Evolutionary conservation across 768 basidiomycete genomes (phyloP), one percentile per base, ranked within the genome.

Genomic region (Leccinellum albellum): DNA sequence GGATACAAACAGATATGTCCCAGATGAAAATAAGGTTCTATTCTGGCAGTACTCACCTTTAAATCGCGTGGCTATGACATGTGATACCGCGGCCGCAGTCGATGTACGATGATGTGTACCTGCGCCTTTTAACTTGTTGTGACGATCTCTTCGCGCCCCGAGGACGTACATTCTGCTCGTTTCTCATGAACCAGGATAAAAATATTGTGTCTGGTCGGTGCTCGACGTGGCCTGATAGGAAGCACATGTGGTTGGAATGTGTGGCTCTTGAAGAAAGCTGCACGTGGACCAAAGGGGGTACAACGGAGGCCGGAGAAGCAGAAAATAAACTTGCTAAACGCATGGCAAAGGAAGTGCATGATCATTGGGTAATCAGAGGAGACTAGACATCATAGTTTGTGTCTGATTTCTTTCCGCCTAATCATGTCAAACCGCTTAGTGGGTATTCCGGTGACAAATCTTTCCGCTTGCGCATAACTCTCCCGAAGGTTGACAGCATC

Each of bases 401-500:
- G 86, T 60, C 73, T 84, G 61, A 87, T 81, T 70, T 88, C 84
- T 64, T 82, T 87, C 49, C 66, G 77, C 20, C 84, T 79, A 54
- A 89, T 79, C 67, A 76, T 79, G 23, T 61, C 70, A 61, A 89
- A 90, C 47, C 80, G 79, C 58, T 70, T 67, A 1, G 56, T 35
- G 10, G 88, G 88, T 40, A 83, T 70, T 1, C 86, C 87, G 54
- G 80, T 86, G 5, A 78, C 80, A 64, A 88, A 81, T 50, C 81
- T 77, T 48, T 80, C 82, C 3, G 86, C 86, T 72, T 89, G 87
- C 12, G 82, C 85, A 65, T 87, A 87, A 53, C 83, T 85, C 70
- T 89, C 87, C 47, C 87, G 77, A 14, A 88, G 74, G 62, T 86
- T 86, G 12, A 82, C 81, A 3, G 80, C 81, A 66, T 89, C 84